phyloP scores from a whole-genome alignment of 441 rosid genomes.

The Erodium chrysanthum region DNA sequence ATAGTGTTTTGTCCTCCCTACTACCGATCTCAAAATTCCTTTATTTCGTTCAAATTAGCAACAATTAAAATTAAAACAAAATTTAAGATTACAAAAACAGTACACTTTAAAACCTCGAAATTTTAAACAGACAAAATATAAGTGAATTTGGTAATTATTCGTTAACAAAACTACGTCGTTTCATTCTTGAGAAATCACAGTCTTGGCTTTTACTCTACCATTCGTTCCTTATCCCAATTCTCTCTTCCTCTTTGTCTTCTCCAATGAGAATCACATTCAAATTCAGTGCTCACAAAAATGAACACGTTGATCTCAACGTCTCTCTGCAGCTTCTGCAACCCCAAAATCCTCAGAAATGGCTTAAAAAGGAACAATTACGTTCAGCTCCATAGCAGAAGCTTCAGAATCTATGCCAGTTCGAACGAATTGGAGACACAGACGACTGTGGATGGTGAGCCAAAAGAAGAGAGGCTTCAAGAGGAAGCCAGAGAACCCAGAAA shows the following conservation, averaged over 20 bases:
- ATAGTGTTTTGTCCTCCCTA: too few species aligned
- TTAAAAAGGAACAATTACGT: neutral
- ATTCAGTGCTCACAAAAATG: constrained; percentile 26
- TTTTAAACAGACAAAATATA: too few species aligned
- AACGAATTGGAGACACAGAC: constrained; percentile 34
- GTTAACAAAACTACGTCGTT: neutral
- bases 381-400: constrained; percentile 19
- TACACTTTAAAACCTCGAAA: too few species aligned
- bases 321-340: constrained; percentile 23
- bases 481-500: constrained; percentile 19
- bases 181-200: neutral
- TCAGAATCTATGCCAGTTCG: constrained; percentile 29
- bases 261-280: constrained; percentile 7
- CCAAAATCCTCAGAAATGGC: constrained; percentile 13
- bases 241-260: neutral
- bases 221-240: neutral
- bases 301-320: constrained; percentile 37
- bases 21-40: too few species aligned
- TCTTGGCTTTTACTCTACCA: neutral
- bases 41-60: too few species aligned
- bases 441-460: constrained; percentile 23
- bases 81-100: too few species aligned
- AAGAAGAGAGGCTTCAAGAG: constrained; percentile 20
- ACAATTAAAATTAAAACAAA: too few species aligned
- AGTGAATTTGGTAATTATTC: neutral